Evolutionary conservation across 306 rosid species (phyloP), one percentile per base, ranked within the genome.

Genomic region (Lathyrus sativus): DNA sequence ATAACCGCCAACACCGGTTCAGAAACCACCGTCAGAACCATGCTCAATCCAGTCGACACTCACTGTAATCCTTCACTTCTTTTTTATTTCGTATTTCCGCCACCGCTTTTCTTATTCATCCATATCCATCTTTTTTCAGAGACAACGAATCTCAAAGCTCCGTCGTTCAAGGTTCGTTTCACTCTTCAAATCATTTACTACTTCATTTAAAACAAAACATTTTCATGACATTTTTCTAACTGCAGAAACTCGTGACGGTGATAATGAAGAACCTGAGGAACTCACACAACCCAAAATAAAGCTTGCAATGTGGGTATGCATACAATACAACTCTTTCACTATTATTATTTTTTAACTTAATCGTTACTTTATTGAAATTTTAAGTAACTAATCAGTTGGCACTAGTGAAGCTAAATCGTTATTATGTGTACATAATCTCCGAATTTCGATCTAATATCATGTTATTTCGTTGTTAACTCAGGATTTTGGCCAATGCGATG

Each of bases 401-500:
- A 8, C 3, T 50, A 50, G 56, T 8, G 33, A 7, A 19, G 35
- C 8, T 22, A 53, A 53, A 59, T 57, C 1, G 7, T 59, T 2
- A 2, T 59, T 35, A 12, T 65, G 15, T 22, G 44, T 53, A 37
- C 54, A 14, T 51, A 28, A 56, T 11, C 19, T 2, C 24, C 65
- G 31, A 68, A 18, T 68, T 62, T 15, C 45, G 60, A 51, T 67
- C 10, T 62, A 24, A 42, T 19, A 74, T 63, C 24, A 33, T 26
- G 48, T 9, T 2, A 65, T 67, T 48, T 37, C n/a, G 39, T 55
- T 77, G 73, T 56, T 56, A 38, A 68, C 66, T 68, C 85, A 92
- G 96, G 98, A 92, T 75, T 92, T 92, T 62, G 96, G 96, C 61
- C 96, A 92, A 79, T 92, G 98, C 38, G 98, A 92, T 81, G 76